Evolutionary conservation across 2,329 filamentous ascomycete species (phyloP).

Genomic region (Fusarium oligoseptatum): DNA sequence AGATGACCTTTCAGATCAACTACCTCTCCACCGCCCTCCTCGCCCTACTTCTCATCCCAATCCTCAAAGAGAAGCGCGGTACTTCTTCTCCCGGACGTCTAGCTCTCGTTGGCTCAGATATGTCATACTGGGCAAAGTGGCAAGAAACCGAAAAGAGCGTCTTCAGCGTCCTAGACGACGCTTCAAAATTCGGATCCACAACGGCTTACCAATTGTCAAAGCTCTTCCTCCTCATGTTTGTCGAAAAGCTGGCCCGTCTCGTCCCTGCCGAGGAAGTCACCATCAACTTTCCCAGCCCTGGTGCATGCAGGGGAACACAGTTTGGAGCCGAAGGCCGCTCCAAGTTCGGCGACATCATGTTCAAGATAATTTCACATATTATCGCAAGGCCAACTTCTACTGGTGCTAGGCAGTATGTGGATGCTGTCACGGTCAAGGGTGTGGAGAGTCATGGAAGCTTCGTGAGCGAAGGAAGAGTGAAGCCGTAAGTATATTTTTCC

Average conservation of each 20-base stretch:
- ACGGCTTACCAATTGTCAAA: constrained; percentile 46
- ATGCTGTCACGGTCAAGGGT: constrained; percentile 40
- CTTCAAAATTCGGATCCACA: constrained; percentile 34
- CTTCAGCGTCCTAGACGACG: constrained; percentile 37
- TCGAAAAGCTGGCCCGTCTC: constrained; percentile 52
- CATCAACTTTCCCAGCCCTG: constrained; percentile 63
- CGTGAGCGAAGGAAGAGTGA: constrained; percentile 44
- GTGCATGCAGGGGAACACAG: constrained; percentile 58
- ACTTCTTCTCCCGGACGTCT: constrained; percentile 40
- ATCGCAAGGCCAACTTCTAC: constrained; percentile 27
- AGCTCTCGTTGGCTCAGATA: constrained; percentile 50
- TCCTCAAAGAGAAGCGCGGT: constrained; percentile 46
- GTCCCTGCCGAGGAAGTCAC: constrained; percentile 56
- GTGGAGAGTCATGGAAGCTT: constrained; percentile 43
- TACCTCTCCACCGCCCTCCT: constrained; percentile 54
- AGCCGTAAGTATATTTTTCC: constrained; percentile 35
- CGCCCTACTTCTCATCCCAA: constrained; percentile 49
- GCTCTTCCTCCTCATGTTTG: constrained; percentile 53
- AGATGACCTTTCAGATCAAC: constrained; percentile 58
- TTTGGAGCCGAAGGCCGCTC: constrained; percentile 52
- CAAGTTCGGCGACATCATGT: constrained; percentile 26
- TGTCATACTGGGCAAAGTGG: constrained; percentile 46
- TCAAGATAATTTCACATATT: constrained; percentile 10
- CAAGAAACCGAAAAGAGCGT: constrained; percentile 35
- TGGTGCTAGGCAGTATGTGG: constrained; percentile 42